Base-by-base conservation (phyloP, 805 yeast species). In the Torulaspora quercuum region DNA sequence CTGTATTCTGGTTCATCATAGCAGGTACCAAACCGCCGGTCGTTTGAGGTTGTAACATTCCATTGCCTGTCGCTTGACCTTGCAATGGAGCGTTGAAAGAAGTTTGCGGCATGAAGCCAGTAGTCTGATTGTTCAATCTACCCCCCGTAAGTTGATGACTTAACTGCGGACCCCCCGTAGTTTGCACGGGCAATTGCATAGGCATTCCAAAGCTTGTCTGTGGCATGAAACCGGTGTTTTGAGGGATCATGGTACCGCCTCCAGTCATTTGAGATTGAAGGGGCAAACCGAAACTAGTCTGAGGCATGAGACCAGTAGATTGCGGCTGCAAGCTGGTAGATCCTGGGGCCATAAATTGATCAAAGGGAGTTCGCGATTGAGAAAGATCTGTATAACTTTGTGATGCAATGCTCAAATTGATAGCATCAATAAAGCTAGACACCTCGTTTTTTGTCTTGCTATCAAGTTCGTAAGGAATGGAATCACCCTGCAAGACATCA, bases 361-460 rank as follows among this genome's bases (percentile, higher is more conserved):
- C 73, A 43, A 69, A 69, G 6, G 73, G 72, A 7, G 72, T 68
- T 35, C 52, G 60, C 6, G 49, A 44, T 7, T 37, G 37, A 6
- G 42, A 7, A 5, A 44, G 33, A 17, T 50, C 48, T 7, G 44
- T 39, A 12, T 49, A 48, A 11, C 46, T 49, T 3, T 63, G 67
- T 44, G 80, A 90, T 1, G 85, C 87, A 35, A 86, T 76, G 34
- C 78, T 70, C 55, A 88, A 82, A 52, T 78, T 83, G 51, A 90
- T 89, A 19, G 87, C 85, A 61, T 88, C 96, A 25, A 89, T 89
- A 64, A 89, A 83, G 42, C 92, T 82, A 42, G 80, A 75, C 8
- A 90, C 96, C 61, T 90, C 97, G 55, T 82, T 84, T 54, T 70
- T 69, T 65, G 87, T 77, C 44, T 74, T 78, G 13, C 73, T 72